phyloP scores from a whole-genome alignment of 2,329 filamentous ascomycete species.

The Clarireedia sp. region DNA sequence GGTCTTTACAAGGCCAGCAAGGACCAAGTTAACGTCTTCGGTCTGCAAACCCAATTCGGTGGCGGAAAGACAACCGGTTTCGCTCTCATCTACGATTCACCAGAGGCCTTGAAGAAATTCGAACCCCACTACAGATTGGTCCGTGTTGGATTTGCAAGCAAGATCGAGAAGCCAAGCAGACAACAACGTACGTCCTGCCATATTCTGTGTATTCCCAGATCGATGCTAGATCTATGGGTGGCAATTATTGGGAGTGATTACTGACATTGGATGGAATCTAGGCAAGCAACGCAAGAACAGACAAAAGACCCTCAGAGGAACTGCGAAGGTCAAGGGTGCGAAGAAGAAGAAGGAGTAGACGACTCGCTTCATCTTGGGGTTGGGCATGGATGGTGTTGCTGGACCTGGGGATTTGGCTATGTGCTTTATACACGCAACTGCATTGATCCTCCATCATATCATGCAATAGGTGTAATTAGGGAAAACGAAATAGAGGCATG shows the following conservation, averaged over 20 bases:
- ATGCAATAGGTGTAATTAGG: constrained; percentile 19
- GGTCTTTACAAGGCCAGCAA: constrained; percentile 97
- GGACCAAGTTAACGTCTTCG: constrained; percentile 96
- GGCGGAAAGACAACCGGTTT: constrained; percentile 99
- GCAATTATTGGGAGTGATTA: constrained; percentile 8
- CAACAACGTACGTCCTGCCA: constrained; percentile 82
- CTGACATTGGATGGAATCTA: constrained; percentile 38
- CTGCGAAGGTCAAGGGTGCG: constrained; percentile 95
- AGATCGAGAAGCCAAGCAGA: constrained; percentile 95
- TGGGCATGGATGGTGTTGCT: constrained; percentile 26
- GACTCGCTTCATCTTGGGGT: constrained; percentile 25
- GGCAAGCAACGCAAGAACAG: constrained; percentile 99
- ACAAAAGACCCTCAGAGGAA: constrained; percentile 96
- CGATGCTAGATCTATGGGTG: not conserved
- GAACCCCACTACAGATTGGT: constrained; percentile 97
- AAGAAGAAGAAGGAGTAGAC: constrained; percentile 89
- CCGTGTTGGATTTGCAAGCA: constrained; percentile 82
- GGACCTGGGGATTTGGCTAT: constrained; percentile 24
- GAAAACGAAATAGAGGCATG: constrained; percentile 20
- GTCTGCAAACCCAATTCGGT: constrained; percentile 97
- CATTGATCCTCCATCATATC: constrained; percentile 23
- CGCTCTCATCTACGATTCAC: constrained; percentile 95
- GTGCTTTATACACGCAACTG: constrained; percentile 24
- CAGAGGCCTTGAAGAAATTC: constrained; percentile 99
- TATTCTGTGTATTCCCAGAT: constrained; percentile 3